Evolutionary conservation across 768 basidiomycete genomes (phyloP), one percentile per base, ranked within the genome.

Genomic region (Russula ochroleuca): DNA sequence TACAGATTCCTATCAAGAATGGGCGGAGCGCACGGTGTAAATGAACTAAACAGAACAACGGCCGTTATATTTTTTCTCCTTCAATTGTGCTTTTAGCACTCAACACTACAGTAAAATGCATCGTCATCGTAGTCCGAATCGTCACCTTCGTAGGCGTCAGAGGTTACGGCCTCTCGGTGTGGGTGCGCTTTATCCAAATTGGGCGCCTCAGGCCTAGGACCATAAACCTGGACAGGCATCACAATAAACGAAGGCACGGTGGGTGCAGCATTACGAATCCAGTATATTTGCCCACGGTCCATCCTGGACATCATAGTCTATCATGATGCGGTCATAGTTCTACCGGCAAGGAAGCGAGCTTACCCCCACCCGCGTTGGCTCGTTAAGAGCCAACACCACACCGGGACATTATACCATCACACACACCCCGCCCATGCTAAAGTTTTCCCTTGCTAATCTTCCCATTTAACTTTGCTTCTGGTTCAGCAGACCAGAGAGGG

Each of bases 291-390:
- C 95, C 95, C 64, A 94, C 76, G 2, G 86, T 84, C 88, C 89
- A 96, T 25, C 88, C 65, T 88, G 87, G 67, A 93, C 74, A 35
- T 35, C 35, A 35, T 15, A 97, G 78, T 13, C 90, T 91, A 31
- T 90, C n/a, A n/a, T n/a, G n/a, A n/a, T n/a, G n/a, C n/a, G n/a
- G 79, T 93, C 95, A 72, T 95, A 97, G 7, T 95, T 33, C 74
- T 19, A 92, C 85, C 43, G 83, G 28, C 28, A 28, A 28, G 28
- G 28, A 28, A 28, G 28, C 2, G 67, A 41, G 38, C 72, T 66
- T 5, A 71, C 69, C 56, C 71, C 71, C 10, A 66, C 65, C 48
- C 69, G 68, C 56, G 66, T 35, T 31, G 63, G 49, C 65, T 33
- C 50, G 47, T 14, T 69, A 64, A 68, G 81, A 85, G 9, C 86